Conservation (phyloP, 331 rosid genomes). For the Malus hybrid region DNA sequence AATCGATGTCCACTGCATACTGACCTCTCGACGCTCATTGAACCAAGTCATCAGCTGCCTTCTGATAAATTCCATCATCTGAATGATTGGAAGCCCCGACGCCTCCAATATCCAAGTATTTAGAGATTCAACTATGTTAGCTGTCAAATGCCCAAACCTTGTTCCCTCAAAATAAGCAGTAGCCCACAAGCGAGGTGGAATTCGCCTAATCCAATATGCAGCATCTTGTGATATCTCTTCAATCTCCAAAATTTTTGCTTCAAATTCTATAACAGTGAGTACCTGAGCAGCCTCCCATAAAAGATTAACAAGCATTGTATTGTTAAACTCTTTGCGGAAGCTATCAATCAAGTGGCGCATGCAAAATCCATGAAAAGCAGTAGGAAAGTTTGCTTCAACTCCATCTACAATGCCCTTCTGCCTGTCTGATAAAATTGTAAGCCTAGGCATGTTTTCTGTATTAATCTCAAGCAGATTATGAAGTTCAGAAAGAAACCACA, state of each 20-base stretch:
- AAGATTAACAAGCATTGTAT: constrained; percentile 68
- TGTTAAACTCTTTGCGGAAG: constrained; percentile 83
- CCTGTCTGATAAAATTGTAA: constrained; percentile 82
- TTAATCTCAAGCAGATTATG: constrained; percentile 75
- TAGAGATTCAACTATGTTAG: constrained; percentile 64
- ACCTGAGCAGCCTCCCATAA: constrained; percentile 87
- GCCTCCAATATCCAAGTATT: constrained; percentile 80
- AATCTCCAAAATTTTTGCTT: constrained; percentile 67
- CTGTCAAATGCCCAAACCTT: constrained; percentile 79
- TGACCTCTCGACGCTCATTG: constrained; percentile 77
- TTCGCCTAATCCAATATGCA: constrained; percentile 70
- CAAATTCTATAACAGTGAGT: constrained; percentile 73
- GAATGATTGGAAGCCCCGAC: constrained; percentile 82
- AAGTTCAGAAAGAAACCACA: constrained; percentile 95
- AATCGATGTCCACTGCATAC: constrained; percentile 94
- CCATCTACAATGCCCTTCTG: constrained; percentile 82
- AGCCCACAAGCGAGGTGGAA: constrained; percentile 92
- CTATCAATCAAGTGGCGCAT: constrained; percentile 87
- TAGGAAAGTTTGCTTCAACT: constrained; percentile 79
- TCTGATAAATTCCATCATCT: constrained; percentile 94
- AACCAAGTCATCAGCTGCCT: constrained; percentile 96
- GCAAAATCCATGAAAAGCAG: constrained; percentile 96
- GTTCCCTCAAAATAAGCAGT: constrained; percentile 90
- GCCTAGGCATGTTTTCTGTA: constrained; percentile 92
- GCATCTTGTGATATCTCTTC: constrained; percentile 89